phyloP scores from a whole-genome alignment of 306 rosid genomes.

The Quercus parvula region DNA sequence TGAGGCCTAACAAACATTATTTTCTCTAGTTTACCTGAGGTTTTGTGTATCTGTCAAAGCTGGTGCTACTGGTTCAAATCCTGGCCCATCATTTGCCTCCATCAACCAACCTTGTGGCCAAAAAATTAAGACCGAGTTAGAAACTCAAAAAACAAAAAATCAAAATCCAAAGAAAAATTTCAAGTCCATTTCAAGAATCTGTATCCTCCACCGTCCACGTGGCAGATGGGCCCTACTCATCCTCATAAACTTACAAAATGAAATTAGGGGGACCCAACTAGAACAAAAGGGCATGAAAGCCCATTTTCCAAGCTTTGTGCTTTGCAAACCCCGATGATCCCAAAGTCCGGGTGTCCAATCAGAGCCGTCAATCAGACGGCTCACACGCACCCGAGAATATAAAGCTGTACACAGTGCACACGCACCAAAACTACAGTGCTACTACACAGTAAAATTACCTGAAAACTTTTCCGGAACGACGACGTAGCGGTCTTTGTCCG shows the following conservation, averaged over 20 bases:
- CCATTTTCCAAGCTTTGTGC: neutral
- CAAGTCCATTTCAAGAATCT: neutral
- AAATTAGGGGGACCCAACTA: slow-evolving; percentile 8
- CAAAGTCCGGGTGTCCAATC: slow-evolving; percentile 19
- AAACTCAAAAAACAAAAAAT: neutral
- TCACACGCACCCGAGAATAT: neutral
- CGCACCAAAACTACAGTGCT: neutral
- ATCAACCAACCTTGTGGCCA: slow-evolving; percentile 38
- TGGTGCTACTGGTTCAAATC: slow-evolving; percentile 18
- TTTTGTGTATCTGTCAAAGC: slow-evolving; percentile 18
- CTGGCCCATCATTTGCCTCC: slow-evolving; percentile 29
- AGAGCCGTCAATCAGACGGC: slow-evolving; percentile 26
- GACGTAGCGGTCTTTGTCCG: slow-evolving; percentile 60
- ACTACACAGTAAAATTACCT: slow-evolving; percentile 32
- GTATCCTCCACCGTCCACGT: slow-evolving; percentile 34
- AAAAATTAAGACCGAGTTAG: slow-evolving; percentile 14
- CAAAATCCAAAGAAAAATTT: neutral
- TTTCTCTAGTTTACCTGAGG: slow-evolving; percentile 47
- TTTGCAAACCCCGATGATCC: neutral
- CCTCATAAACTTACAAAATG: neutral
- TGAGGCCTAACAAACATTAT: neutral
- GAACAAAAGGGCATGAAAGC: neutral
- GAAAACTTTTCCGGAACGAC: slow-evolving; percentile 45
- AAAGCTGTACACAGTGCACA: neutral
- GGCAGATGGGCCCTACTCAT: slow-evolving; percentile 10